phyloP scores from a whole-genome alignment of 2,329 filamentous ascomycete species.

The Botrytis elliptica region DNA sequence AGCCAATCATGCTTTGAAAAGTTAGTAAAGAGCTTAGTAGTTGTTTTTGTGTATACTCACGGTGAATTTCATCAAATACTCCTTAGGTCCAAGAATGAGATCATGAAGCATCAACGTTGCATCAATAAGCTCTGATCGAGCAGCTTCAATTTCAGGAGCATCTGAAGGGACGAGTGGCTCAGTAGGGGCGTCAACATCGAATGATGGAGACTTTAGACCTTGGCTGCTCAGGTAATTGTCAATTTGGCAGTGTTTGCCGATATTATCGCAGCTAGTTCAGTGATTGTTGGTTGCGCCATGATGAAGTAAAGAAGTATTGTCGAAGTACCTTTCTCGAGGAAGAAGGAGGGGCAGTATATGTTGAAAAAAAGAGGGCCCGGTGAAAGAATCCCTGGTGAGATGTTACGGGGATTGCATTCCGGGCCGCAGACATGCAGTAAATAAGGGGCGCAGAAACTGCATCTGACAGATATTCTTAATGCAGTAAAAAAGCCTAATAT shows the following conservation, averaged over 20 bases:
- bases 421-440: constrained; percentile 5
- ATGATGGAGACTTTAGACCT: neutral
- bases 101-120: neutral
- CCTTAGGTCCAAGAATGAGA: constrained; percentile 4
- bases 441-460: neutral
- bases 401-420: neutral
- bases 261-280: neutral
- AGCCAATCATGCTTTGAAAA: neutral
- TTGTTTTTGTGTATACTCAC: neutral
- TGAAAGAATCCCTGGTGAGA: neutral
- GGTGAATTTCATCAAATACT: neutral
- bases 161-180: neutral
- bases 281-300: constrained; percentile 3
- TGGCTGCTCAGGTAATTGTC: neutral
- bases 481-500: neutral
- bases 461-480: neutral
- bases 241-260: constrained; percentile 1
- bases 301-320: neutral
- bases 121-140: neutral
- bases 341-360: neutral
- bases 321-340: too few relatives aligned
- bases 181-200: neutral
- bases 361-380: neutral
- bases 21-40: neutral
- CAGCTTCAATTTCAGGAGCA: neutral